These are phyloP conservation scores for Corynespora cassiicola DNA, from an alignment of 2,329 filamentous ascomycete species.

Conservation along the genomic window DNA sequence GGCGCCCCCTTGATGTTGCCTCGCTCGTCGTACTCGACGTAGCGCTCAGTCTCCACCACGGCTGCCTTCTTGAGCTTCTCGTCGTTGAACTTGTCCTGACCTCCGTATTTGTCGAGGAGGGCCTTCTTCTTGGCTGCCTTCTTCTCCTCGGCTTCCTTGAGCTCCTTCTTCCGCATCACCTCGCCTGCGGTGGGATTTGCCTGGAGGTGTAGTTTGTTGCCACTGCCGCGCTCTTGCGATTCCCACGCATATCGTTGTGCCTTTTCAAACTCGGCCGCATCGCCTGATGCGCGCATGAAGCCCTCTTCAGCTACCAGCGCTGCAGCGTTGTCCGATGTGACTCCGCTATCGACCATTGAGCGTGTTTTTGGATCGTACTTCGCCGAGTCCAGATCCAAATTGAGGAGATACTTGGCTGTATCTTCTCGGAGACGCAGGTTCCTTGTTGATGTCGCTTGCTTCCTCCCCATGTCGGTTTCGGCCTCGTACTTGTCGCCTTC, in stretches of 20 bases:
- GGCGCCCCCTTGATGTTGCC: conserved; percentile 89
- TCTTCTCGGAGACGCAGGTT: conserved; percentile 94
- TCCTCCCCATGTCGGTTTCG: conserved; percentile 94
- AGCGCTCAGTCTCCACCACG: conserved; percentile 81
- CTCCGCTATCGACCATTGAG: conserved; percentile 85
- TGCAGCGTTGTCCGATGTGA: conserved; percentile 79
- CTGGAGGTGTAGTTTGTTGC: conserved; percentile 86
- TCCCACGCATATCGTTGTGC: conserved; percentile 96
- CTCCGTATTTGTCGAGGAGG: conserved; percentile 83
- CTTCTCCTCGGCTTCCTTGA: conserved; percentile 73
- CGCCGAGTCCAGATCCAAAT: conserved; percentile 93
- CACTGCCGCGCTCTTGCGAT: conserved; percentile 80
- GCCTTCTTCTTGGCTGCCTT: conserved; percentile 72
- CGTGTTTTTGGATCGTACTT: conserved; percentile 98
- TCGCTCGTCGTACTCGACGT: conserved; percentile 92
- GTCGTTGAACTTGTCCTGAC: conserved; percentile 66
- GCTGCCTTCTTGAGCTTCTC: conserved; percentile 70
- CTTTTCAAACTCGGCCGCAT: conserved; percentile 89
- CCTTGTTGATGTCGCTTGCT: conserved; percentile 87
- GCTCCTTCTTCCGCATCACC: conserved; percentile 79
- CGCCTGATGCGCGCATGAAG: conserved; percentile 85
- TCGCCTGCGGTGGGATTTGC: conserved; percentile 96
- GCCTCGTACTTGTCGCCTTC: conserved; percentile 79
- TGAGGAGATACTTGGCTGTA: conserved; percentile 94
- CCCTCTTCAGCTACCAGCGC: conserved; percentile 90